These are phyloP conservation scores for Stygiomarasmius scandens DNA, from an alignment of 1,284 basidiomycete genomes.

Conservation along the genomic window DNA sequence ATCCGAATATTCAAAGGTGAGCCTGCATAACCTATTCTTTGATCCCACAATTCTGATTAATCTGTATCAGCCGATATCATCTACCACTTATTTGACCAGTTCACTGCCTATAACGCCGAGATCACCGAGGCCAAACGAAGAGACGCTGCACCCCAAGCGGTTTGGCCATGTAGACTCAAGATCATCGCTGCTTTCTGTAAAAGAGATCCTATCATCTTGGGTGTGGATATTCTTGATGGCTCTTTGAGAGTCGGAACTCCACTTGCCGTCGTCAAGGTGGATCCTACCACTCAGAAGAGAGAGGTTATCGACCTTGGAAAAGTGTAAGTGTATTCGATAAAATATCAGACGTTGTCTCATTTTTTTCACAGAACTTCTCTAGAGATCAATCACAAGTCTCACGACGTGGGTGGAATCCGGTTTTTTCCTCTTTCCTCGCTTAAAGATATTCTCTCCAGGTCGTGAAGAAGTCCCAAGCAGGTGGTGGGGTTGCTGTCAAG, in stretches of 20 bases:
- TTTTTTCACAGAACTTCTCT: constrained; percentile 73
- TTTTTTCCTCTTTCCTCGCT: constrained; percentile 24
- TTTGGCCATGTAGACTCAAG: constrained; percentile 97
- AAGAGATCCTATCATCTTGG: constrained; percentile 96
- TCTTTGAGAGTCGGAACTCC: constrained; percentile 94
- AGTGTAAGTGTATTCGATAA: constrained; percentile 61
- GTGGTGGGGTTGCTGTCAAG: constrained; percentile 97
- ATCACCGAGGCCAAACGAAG: constrained; percentile 91
- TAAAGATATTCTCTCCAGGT: constrained; percentile 51
- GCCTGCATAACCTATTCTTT: constrained; percentile 18
- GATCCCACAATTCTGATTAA: not conserved
- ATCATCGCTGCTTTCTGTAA: constrained; percentile 93
- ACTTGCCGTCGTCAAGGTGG: constrained; percentile 90
- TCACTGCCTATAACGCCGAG: constrained; percentile 95
- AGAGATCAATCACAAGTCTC: constrained; percentile 91
- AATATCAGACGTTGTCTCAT: constrained; percentile 6
- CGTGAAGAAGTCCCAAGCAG: constrained; percentile 91
- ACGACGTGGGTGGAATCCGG: constrained; percentile 55
- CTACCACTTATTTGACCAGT: constrained; percentile 97
- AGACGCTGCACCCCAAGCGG: constrained; percentile 92
- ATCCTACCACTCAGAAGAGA: constrained; percentile 85
- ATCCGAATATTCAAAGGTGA: constrained; percentile 93
- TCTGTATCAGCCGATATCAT: constrained; percentile 84
- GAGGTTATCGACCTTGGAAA: constrained; percentile 93
- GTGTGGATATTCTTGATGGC: constrained; percentile 96